Conservation (phyloP, 169 alveolate species). For the Plasmodium sp. region DNA sequence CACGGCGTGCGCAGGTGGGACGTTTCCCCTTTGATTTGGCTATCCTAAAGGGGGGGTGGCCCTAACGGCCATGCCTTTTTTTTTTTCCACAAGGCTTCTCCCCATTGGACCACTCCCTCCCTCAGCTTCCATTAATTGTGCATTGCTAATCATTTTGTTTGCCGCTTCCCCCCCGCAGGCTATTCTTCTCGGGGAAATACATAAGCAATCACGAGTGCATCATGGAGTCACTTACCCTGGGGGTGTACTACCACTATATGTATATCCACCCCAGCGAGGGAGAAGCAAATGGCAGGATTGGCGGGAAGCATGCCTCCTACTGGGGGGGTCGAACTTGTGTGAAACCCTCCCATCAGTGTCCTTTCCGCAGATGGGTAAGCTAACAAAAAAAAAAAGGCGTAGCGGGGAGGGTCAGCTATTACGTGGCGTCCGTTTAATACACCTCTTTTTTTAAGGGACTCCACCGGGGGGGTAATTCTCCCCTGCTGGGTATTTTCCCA, state of each 20-base stretch:
- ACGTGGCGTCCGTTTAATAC: background rate
- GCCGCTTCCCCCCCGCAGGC: conserved; percentile 41
- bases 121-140: background rate
- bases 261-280: conserved; percentile 18
- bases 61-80: background rate
- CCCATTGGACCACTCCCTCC: background rate
- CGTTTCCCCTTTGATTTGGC: background rate
- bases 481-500: background rate
- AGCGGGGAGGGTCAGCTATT: background rate
- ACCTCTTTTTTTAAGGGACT: background rate
- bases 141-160: too few species aligned
- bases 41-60: background rate
- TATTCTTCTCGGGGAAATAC: conserved; percentile 92
- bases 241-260: conserved; percentile 76
- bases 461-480: background rate
- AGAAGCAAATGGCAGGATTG: background rate
- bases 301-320: background rate
- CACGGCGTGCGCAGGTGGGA: conserved; percentile 84
- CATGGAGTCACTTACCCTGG: conserved; percentile 88
- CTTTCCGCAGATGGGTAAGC: background rate
- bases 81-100: background rate
- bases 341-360: background rate
- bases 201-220: conserved; percentile 86
- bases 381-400: background rate
- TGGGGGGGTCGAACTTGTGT: background rate